Evolutionary conservation across 768 basidiomycete species (phyloP), one percentile per base, ranked within the genome.

Genomic region (Strobilomyces dryophilus): DNA sequence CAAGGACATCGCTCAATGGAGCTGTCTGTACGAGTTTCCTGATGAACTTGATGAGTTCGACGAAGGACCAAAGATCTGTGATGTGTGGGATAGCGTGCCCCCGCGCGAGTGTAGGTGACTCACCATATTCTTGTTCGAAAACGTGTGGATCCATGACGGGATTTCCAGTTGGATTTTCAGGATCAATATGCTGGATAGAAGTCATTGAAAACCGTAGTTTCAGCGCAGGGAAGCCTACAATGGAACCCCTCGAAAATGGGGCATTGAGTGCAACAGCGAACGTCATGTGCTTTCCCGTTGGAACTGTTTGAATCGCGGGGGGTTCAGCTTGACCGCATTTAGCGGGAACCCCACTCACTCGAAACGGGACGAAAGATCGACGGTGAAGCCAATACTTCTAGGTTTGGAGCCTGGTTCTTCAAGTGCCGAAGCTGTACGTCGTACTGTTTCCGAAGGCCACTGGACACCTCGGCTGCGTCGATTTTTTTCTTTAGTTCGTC

Each of bases 361-460:
- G 14, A 15, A 24, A n/a, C 15, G 36, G 9, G 10, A 31, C 34
- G 17, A 42, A 36, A 17, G 17, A 36, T 26, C 31, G 35, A 7
- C 3, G 49, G 49, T 5, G 26, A 11, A 5, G n/a, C 24, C 11
- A 44, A 2, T 43, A 51, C 35, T 42, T 51, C 49, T 8, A 51
- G 41, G 43, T 41, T 51, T 6, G 49, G 32, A 44, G 42, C 42
- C 32, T 44, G 49, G 14, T 51, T 35, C 49, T 26, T 51, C 32
- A 51, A 15, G 17, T 51, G 42, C 24, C 36, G 34, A 18, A 51
- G 34, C 49, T 51, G 49, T 15, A 51, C 9, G 49, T 51, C 24
- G 8, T 51, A 51, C 27, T 51, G 49, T 41, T 51, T 51, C 8
- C 42, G 49, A 24, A 51, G 42, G 10, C 49, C 49, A 18, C 32